These are phyloP conservation scores for Kluyveromyces sp. DNA, from an alignment of 1,139 yeast genomes.

Conservation along the genomic window DNA sequence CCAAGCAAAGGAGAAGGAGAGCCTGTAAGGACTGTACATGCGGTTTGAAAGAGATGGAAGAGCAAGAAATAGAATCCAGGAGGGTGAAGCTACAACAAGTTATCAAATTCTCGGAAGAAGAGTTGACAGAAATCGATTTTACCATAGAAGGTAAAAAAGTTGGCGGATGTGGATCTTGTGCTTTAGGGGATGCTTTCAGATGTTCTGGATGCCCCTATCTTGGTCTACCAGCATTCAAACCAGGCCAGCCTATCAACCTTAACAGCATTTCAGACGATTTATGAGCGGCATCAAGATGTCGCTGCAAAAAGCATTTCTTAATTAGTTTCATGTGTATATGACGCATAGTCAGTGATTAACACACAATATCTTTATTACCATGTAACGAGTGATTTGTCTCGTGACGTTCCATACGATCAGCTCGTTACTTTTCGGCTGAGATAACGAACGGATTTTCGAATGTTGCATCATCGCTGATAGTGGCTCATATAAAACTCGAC, in stretches of 20 bases:
- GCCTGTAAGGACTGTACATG: conserved; percentile 98
- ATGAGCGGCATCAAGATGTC: background rate
- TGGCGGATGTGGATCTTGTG: conserved; percentile 96
- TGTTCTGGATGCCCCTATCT: conserved; percentile 97
- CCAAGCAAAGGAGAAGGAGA: conserved; percentile 52
- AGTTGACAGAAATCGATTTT: conserved; percentile 81
- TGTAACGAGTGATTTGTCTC: no score
- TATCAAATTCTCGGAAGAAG: conserved; percentile 58
- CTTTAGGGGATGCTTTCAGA: conserved; percentile 95
- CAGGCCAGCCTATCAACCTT: conserved; percentile 63
- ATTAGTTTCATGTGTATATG: background rate
- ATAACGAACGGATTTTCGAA: no score
- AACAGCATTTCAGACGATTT: conserved; percentile 28
- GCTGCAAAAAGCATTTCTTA: background rate
- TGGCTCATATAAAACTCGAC: background rate
- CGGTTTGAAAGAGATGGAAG: conserved; percentile 82
- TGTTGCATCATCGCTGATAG: background rate
- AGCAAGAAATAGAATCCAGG: conserved; percentile 47
- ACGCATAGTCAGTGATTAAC: background rate
- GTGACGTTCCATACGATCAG: no score
- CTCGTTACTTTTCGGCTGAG: no score
- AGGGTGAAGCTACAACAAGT: conserved; percentile 39
- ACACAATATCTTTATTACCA: no score
- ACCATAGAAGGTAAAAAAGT: conserved; percentile 85
- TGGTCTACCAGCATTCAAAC: conserved; percentile 96